A percentile compares a stretch with the other conserved stretches of the same genome.
These are phyloP conservation scores for Polyporus arcularius DNA, from an alignment of 768 basidiomycete genomes.

Conservation along the genomic window DNA sequence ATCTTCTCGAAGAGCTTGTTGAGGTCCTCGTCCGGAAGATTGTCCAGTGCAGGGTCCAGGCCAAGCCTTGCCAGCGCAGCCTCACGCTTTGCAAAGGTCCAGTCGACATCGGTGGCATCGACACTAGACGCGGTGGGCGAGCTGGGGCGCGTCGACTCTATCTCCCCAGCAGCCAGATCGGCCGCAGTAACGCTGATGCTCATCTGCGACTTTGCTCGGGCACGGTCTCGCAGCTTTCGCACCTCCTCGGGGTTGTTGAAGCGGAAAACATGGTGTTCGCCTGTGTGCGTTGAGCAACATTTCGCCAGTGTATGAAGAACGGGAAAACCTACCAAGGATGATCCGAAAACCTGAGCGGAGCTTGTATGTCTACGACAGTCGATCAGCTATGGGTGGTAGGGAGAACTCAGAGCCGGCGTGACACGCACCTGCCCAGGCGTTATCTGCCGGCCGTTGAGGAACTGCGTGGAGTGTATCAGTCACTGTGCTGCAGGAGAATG, in stretches of 20 bases:
- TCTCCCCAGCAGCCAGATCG: slow-evolving; percentile 59
- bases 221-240: slow-evolving; percentile 85
- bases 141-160: slow-evolving; percentile 71
- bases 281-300: slow-evolving; percentile 38
- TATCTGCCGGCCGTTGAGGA: slow-evolving; percentile 92
- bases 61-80: slow-evolving; percentile 87
- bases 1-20: slow-evolving; percentile 95
- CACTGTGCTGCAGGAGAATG: not conserved
- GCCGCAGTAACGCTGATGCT: slow-evolving; percentile 64
- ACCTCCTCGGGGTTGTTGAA: slow-evolving; percentile 97
- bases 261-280: slow-evolving; percentile 96
- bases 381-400: not conserved
- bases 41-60: slow-evolving; percentile 86
- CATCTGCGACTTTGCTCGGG: slow-evolving; percentile 69
- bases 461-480: slow-evolving; percentile 43
- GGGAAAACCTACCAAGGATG: slow-evolving; percentile 72
- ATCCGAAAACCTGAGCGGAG: slow-evolving; percentile 94
- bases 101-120: slow-evolving; percentile 80
- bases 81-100: slow-evolving; percentile 96
- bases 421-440: slow-evolving; percentile 67
- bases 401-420: not conserved
- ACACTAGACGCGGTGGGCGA: slow-evolving; percentile 72
- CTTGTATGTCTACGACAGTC: slow-evolving; percentile 61
- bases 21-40: slow-evolving; percentile 91
- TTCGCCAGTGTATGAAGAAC: not conserved